phyloP scores from a whole-genome alignment of 768 basidiomycete species.

The Psilocybe cyanescens region DNA sequence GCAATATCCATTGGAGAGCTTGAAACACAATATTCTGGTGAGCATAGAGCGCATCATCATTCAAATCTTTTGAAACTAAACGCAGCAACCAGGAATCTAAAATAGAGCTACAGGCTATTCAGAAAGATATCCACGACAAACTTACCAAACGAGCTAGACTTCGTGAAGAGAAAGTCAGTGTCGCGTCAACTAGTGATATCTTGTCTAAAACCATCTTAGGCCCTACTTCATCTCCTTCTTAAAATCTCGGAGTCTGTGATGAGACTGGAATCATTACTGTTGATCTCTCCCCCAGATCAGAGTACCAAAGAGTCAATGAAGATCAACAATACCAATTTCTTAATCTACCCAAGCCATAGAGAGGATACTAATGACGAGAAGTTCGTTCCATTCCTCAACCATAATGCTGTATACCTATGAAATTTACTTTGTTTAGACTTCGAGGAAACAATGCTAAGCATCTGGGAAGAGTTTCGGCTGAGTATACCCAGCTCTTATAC shows the following conservation, averaged over 20 bases:
- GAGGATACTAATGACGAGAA: conserved; percentile 50
- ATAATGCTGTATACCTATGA: not conserved
- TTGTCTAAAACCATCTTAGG: conserved; percentile 42
- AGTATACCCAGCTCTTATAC: conserved; percentile 93
- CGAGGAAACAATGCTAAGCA: conserved; percentile 77
- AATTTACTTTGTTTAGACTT: conserved; percentile 39
- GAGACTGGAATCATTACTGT: conserved; percentile 84
- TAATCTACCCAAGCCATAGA: conserved; percentile 27
- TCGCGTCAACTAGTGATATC: not conserved
- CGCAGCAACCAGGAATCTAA: conserved; percentile 55
- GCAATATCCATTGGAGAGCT: conserved; percentile 63
- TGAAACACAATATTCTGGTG: conserved; percentile 74
- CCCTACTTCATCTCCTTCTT: conserved; percentile 82
- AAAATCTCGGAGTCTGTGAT: conserved; percentile 92
- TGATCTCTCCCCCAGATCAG: conserved; percentile 61
- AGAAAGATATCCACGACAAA: conserved; percentile 78
- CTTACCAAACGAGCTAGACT: conserved; percentile 74
- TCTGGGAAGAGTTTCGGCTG: conserved; percentile 81
- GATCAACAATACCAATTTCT: conserved; percentile 34
- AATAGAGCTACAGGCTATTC: conserved; percentile 62
- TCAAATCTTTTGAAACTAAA: not conserved
- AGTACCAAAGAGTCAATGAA: conserved; percentile 40
- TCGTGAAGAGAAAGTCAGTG: conserved; percentile 81
- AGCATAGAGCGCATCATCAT: conserved; percentile 27
- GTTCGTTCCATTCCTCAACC: conserved; percentile 25